Conservation (phyloP, 371 early-diverging fungal species). For the Mortierella sp. region DNA sequence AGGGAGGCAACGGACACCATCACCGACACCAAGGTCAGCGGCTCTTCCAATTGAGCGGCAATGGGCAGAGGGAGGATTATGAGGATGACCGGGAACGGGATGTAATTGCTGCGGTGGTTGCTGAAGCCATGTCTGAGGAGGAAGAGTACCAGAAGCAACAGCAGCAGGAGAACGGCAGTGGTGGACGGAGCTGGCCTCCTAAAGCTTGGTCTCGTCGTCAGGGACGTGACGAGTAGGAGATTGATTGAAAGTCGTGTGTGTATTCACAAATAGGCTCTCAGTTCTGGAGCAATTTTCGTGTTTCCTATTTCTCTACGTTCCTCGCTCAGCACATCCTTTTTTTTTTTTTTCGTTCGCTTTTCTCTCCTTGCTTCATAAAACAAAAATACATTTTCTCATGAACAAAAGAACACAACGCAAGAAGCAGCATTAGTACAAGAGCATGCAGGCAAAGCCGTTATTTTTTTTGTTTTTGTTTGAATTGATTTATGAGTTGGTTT, state of each 20-base stretch:
- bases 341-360: background rate
- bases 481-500: background rate
- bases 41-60: background rate
- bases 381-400: background rate
- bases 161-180: background rate
- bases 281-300: too few relatives aligned
- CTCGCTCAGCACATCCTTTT: background rate
- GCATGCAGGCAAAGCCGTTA: too few relatives aligned
- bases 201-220: too few relatives aligned
- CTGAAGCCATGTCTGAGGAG: constrained; percentile 26
- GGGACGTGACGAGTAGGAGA: too few relatives aligned
- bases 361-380: background rate
- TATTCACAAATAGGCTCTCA: too few relatives aligned
- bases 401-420: background rate
- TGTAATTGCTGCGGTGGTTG: constrained; percentile 21
- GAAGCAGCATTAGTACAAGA: too few relatives aligned
- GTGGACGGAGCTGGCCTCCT: constrained; percentile 37
- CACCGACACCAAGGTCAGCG: background rate
- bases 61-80: constrained; percentile 1
- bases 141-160: background rate
- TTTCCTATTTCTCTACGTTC: background rate
- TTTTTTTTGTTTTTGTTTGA: background rate
- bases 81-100: constrained; percentile 25
- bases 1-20: constrained; percentile 1
- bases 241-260: constrained; percentile 10